Evolutionary conservation across 495 filamentous ascomycete genomes (phyloP).

Genomic region (Neurospora sp.): DNA sequence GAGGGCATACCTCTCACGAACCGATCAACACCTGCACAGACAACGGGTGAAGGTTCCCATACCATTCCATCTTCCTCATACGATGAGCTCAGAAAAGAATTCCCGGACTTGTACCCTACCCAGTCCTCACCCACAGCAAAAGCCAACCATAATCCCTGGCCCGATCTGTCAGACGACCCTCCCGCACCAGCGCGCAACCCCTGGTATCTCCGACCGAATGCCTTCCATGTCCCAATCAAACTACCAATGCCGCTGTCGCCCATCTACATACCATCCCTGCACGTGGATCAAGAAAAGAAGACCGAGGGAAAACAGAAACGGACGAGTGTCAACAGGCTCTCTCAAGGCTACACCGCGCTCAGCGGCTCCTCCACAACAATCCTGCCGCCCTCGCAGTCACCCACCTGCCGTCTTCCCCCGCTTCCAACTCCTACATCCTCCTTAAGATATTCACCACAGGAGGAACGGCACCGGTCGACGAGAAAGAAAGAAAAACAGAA

Average conservation of each 20-base stretch:
- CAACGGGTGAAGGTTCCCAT: background rate
- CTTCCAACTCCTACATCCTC: background rate
- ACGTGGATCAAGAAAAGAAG: background rate
- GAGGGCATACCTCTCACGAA: conserved; percentile 4
- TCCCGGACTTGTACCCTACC: background rate
- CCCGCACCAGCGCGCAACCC: background rate
- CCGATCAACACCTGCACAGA: background rate
- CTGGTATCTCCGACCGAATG: background rate
- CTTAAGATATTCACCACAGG: background rate
- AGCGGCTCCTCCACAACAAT: background rate
- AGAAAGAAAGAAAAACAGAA: background rate
- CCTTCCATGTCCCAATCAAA: background rate
- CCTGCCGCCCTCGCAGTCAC: background rate
- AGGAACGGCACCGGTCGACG: background rate
- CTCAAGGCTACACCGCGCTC: background rate
- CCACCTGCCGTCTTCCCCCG: background rate
- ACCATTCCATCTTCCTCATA: background rate
- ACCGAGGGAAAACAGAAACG: background rate
- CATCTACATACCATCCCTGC: background rate
- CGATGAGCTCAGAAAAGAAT: background rate
- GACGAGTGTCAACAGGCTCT: background rate
- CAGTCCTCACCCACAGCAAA: background rate
- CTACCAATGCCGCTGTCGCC: background rate
- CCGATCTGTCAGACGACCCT: conserved; percentile 8
- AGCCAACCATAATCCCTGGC: conserved; percentile 13